Conservation (phyloP, 106 monocot genomes). For the Phalaenopsis aphrodite region DNA sequence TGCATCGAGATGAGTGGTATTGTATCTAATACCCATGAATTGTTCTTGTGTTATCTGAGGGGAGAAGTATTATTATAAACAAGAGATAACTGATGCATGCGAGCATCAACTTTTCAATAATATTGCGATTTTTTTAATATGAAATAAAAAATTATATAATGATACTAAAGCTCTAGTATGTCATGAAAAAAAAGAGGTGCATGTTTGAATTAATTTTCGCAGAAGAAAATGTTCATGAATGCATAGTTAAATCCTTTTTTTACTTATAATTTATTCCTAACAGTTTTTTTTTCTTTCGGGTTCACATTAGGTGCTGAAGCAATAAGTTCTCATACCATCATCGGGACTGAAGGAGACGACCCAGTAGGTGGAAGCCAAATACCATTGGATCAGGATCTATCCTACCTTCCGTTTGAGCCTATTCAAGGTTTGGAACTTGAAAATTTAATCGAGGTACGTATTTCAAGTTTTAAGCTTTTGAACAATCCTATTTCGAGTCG, state of each 20-base stretch:
- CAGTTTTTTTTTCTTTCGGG: too few species aligned
- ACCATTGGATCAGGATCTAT: slow-evolving; percentile 17
- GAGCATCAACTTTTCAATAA: background rate
- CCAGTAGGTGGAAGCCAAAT: slow-evolving; percentile 17
- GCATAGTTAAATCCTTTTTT: background rate
- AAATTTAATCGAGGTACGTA: too few species aligned
- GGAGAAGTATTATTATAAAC: too few species aligned
- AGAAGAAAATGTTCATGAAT: background rate
- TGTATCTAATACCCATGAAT: too few species aligned
- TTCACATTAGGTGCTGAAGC: background rate
- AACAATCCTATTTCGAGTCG: too few species aligned
- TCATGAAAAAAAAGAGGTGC: background rate
- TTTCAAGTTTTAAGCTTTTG: too few species aligned
- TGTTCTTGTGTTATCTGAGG: too few species aligned
- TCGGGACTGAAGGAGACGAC: slow-evolving; percentile 16
- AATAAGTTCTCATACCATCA: slow-evolving; percentile 10
- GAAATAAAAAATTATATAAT: background rate
- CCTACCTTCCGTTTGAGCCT: slow-evolving; percentile 19
- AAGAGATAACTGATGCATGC: too few species aligned
- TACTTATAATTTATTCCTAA: background rate
- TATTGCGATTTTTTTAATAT: background rate
- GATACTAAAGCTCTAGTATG: background rate
- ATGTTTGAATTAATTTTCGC: background rate
- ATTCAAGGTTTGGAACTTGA: background rate
- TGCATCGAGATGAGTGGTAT: too few species aligned